These are phyloP conservation scores for Wickerhamiella vanderwaltii DNA, from an alignment of 805 yeast species.

Conservation along the genomic window DNA sequence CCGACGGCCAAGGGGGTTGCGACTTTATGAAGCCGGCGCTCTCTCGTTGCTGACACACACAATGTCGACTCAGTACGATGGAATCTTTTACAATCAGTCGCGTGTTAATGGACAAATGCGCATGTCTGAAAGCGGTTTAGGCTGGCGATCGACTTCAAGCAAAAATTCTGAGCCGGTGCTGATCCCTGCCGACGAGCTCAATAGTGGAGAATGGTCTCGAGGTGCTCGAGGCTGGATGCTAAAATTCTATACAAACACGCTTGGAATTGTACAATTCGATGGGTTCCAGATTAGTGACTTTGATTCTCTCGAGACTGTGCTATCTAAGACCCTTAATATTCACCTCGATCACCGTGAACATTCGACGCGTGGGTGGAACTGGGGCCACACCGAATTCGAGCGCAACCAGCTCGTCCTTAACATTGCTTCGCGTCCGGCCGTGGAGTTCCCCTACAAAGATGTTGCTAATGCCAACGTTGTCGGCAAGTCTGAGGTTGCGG, in stretches of 20 bases:
- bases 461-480: slow-evolving; percentile 80
- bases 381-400: slow-evolving; percentile 92
- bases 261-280: slow-evolving; percentile 76
- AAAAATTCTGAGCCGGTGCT: slow-evolving; percentile 50
- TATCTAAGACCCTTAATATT: slow-evolving; percentile 62
- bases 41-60: no score
- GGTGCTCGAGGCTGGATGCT: slow-evolving; percentile 88
- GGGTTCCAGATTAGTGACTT: slow-evolving; percentile 83
- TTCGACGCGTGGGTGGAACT: slow-evolving; percentile 95
- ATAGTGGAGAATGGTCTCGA: slow-evolving; percentile 78
- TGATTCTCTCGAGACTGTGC: slow-evolving; percentile 65
- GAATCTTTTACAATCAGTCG: slow-evolving; percentile 80
- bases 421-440: slow-evolving; percentile 76
- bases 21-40: no score
- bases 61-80: slow-evolving; percentile 57
- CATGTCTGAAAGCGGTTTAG: slow-evolving; percentile 91
- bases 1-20: no score
- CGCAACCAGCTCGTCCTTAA: slow-evolving; percentile 81
- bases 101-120: slow-evolving; percentile 78
- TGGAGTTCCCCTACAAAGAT: slow-evolving; percentile 75
- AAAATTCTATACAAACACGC: slow-evolving; percentile 76
- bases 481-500: slow-evolving; percentile 85
- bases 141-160: slow-evolving; percentile 65
- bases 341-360: slow-evolving; percentile 78
- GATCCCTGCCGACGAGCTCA: slow-evolving; percentile 74